Evolutionary conservation across 2,329 filamentous ascomycete species (phyloP).

Genomic region (Beauveria australis): DNA sequence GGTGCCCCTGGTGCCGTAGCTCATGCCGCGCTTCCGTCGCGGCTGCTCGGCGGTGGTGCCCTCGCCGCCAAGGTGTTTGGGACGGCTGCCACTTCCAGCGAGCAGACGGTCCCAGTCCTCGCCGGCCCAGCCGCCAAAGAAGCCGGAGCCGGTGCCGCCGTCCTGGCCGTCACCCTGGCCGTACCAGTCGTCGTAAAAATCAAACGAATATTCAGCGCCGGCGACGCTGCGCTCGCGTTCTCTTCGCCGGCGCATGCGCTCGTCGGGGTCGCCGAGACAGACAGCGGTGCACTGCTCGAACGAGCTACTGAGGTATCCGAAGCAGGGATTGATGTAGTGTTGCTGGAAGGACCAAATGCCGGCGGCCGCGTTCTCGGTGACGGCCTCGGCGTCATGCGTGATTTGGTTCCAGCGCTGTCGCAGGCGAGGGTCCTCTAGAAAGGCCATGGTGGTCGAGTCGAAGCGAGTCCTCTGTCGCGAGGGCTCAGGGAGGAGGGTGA

Average conservation of each 20-base stretch:
- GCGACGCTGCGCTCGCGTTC: conserved; percentile 53
- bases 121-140: conserved; percentile 65
- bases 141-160: conserved; percentile 33
- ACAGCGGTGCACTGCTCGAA: conserved; percentile 65
- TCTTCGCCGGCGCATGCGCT: conserved; percentile 59
- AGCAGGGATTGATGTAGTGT: conserved; percentile 74
- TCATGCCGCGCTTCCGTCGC: conserved; percentile 72
- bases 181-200: conserved; percentile 98
- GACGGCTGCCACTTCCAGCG: conserved; percentile 53
- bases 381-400: conserved; percentile 80
- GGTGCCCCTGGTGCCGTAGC: conserved; percentile 64
- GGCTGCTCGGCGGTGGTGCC: conserved; percentile 50
- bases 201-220: conserved; percentile 76
- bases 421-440: conserved; percentile 75
- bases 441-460: conserved; percentile 38
- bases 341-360: conserved; percentile 86
- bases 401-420: conserved; percentile 92
- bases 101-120: conserved; percentile 82
- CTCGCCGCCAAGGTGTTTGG: conserved; percentile 26
- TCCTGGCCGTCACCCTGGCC: conserved; percentile 40
- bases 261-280: conserved; percentile 64
- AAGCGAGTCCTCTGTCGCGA: conserved; percentile 2
- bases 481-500: conserved; percentile 5
- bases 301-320: conserved; percentile 57
- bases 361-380: conserved; percentile 85